These are phyloP conservation scores for Sporothrix humicola DNA, from an alignment of 2,329 filamentous ascomycete genomes.

Conservation along the genomic window DNA sequence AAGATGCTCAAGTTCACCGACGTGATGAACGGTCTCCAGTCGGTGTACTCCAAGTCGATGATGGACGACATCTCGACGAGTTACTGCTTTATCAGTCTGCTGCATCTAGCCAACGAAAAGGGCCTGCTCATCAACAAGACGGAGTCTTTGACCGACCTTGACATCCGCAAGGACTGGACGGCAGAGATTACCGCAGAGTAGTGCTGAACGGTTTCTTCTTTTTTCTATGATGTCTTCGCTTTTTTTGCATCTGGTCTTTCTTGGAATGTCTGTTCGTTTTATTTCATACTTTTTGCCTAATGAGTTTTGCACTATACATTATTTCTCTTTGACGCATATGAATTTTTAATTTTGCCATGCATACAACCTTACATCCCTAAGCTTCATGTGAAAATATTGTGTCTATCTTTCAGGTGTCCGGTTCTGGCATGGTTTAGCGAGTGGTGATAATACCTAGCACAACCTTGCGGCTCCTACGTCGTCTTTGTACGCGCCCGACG, in stretches of 20 bases:
- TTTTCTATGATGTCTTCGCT: neutral
- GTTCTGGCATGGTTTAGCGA: neutral
- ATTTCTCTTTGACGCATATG: neutral
- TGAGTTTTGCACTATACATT: constrained; percentile 21
- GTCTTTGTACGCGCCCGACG: neutral
- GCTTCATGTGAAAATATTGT: too few relatives aligned
- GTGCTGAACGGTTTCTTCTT: constrained; percentile 32
- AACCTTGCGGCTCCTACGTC: neutral
- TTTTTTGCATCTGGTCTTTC: constrained; percentile 13
- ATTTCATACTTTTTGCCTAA: constrained; percentile 27
- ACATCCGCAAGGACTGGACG: constrained; percentile 66
- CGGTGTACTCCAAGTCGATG: constrained; percentile 81
- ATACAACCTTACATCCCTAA: neutral
- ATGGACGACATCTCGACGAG: constrained; percentile 96
- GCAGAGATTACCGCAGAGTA: constrained; percentile 60
- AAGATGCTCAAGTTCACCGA: constrained; percentile 79
- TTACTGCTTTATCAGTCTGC: constrained; percentile 88
- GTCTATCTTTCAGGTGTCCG: neutral
- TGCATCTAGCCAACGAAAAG: constrained; percentile 93
- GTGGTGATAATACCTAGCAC: neutral
- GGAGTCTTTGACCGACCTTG: constrained; percentile 62
- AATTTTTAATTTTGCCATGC: neutral
- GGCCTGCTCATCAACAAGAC: constrained; percentile 76
- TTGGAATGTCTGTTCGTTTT: constrained; percentile 30
- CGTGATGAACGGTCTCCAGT: constrained; percentile 86